Conservation (phyloP, 2,329 filamentous ascomycete species). For the Ceratocystiopsis minuta region DNA sequence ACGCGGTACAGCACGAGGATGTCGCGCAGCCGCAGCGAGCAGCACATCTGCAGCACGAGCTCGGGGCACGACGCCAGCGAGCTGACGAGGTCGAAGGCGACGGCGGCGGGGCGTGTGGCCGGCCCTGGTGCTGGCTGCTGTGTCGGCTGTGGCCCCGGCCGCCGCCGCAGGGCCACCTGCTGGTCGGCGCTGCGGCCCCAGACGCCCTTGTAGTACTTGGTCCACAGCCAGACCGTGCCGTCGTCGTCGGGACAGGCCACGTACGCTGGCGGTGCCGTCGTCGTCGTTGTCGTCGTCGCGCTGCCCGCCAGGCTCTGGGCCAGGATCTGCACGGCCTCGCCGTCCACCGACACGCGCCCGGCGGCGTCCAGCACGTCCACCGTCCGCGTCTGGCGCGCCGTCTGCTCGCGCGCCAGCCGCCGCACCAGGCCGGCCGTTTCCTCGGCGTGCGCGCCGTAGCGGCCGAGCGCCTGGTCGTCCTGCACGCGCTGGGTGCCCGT, state of each 20-base stretch:
- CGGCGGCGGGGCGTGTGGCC: not conserved
- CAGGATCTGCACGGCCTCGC: not conserved
- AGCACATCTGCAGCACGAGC: conserved; percentile 35
- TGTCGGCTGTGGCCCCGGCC: too few species aligned
- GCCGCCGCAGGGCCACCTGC: not conserved
- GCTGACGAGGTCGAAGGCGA: conserved; percentile 23
- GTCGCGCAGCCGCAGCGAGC: conserved; percentile 33
- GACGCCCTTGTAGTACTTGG: conserved; percentile 8
- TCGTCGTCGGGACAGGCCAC: not conserved
- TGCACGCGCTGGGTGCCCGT: not conserved
- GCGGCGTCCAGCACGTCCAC: not conserved
- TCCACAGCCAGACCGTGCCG: conserved; percentile 5
- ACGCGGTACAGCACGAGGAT: conserved; percentile 47
- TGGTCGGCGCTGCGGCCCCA: not conserved
- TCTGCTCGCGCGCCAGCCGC: not conserved
- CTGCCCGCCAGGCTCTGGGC: conserved; percentile 3
- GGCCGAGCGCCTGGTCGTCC: not conserved
- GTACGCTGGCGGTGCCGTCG: not conserved
- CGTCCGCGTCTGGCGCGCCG: not conserved
- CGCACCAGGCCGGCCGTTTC: too few species aligned
- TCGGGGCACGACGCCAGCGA: conserved; percentile 27
- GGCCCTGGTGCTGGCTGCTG: not conserved
- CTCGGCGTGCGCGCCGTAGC: not conserved
- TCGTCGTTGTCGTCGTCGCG: not conserved
- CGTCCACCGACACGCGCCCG: not conserved